Evolutionary conservation across 352 stramenopile species (phyloP).

Genomic region (Pythium periplocum): DNA sequence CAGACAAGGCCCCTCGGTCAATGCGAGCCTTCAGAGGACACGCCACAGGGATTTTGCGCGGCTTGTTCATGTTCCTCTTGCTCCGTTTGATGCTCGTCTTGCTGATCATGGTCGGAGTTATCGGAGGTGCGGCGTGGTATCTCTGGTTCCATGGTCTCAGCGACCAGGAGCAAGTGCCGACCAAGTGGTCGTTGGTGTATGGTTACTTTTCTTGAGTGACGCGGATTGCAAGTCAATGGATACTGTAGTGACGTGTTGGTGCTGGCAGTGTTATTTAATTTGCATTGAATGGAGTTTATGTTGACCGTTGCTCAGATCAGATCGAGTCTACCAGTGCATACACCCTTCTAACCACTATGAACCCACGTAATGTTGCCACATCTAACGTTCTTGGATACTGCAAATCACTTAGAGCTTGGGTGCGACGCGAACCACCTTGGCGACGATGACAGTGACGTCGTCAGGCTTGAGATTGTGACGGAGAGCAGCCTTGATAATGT

Average conservation of each 20-base stretch:
- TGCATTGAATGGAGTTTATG: no score
- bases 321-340: no score
- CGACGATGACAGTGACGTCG: constrained; percentile 77
- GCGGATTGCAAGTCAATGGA: no score
- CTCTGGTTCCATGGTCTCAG: constrained; percentile 1
- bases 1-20: constrained; percentile 45
- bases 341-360: no score
- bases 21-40: constrained; percentile 54
- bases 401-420: constrained; percentile 35
- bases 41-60: constrained; percentile 46
- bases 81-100: constrained; percentile 44
- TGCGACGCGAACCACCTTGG: constrained; percentile 47
- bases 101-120: constrained; percentile 26
- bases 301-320: no score
- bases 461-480: constrained; percentile 83
- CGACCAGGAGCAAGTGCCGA: no score
- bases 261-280: no score
- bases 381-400: no score
- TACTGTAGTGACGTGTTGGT: no score
- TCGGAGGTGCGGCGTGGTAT: constrained; percentile 23
- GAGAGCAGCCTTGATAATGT: constrained; percentile 61
- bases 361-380: no score
- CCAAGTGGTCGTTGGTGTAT: no score
- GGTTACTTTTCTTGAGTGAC: no score
- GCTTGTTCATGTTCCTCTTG: constrained; percentile 57